Base-by-base conservation (phyloP, 2,329 filamentous ascomycete genomes). In the Myriosclerotinia scirpicola region DNA sequence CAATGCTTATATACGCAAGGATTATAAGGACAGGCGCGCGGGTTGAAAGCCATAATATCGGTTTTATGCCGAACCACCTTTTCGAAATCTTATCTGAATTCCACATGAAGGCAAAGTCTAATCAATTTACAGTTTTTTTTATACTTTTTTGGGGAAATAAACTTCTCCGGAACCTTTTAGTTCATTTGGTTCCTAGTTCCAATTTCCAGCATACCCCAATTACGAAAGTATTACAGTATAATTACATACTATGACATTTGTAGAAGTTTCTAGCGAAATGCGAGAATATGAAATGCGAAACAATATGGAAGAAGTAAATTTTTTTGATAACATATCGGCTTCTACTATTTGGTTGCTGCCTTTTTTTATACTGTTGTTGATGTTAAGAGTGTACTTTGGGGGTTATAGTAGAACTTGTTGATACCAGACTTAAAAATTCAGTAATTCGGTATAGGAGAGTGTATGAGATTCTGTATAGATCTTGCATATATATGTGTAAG, bases 61-160 rank as follows among this genome's bases (percentile, higher is more conserved):
- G 59, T 30, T 36, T 40, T 17, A 48, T 26, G 15, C 46, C 59
- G 59, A 62, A 61, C 59, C 59, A n/a, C 12, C 14, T 62, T 52
- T 26, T 56, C 54, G 22, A 44, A 36, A 63, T 54, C 60, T 54
- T 54, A 44, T 63, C 50, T 30, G 22, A 5, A 34, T 34, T 63
- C 36, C 50, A 34, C 44, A 38, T 63, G 60, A 30, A n/a, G 38
- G 44, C 44, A n/a, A 15, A 7, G n/a, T 22, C 22, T 20, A 22
- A 4, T n/a, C 26, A 11, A 40, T 26, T 14, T 56, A n/a, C 22
- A 63, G 12, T 22, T 15, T 30, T 53, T 22, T 15, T n/a, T 17
- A 22, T 26, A 55, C 54, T 11, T 55, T 42, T 42, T 26, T 55
- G n/a, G 36, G 54, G 22, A 15, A 30, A 40, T 7, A 17, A 15